A percentile compares a stretch with the other conserved stretches of the same genome.
Evolutionary conservation across 805 yeast genomes (phyloP).

Genomic region (Candida khao-thaluensis): DNA sequence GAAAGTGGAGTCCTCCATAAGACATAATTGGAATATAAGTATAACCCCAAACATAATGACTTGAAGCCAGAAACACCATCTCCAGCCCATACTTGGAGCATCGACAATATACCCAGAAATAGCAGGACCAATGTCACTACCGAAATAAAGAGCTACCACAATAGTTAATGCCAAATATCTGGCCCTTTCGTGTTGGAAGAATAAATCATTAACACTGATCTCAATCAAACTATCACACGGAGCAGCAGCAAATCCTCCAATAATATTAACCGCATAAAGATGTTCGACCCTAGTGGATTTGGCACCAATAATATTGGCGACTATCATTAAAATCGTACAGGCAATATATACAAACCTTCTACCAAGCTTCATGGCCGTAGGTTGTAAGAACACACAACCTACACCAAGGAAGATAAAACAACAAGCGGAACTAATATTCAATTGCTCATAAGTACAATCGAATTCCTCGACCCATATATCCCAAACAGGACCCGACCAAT

Average conservation of each 20-base stretch:
- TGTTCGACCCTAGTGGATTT: slow-evolving; percentile 21
- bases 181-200: slow-evolving; percentile 44
- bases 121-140: slow-evolving; percentile 44
- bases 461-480: slow-evolving; percentile 25
- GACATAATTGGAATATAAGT: slow-evolving; percentile 30
- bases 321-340: slow-evolving; percentile 25
- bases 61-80: slow-evolving; percentile 35
- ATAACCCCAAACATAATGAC: slow-evolving; percentile 34
- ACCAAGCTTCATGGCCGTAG: slow-evolving; percentile 32
- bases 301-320: slow-evolving; percentile 26
- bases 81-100: slow-evolving; percentile 33
- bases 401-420: slow-evolving; percentile 31
- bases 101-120: slow-evolving; percentile 43
- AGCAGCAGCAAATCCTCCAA: slow-evolving; percentile 36
- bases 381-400: slow-evolving; percentile 35
- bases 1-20: slow-evolving; percentile 46
- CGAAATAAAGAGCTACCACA: slow-evolving; percentile 44
- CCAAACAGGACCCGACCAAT: slow-evolving; percentile 30
- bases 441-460: slow-evolving; percentile 21
- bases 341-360: slow-evolving; percentile 27
- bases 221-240: slow-evolving; percentile 49
- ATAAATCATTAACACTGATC: slow-evolving; percentile 43
- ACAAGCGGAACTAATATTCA: slow-evolving; percentile 27
- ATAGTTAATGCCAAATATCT: slow-evolving; percentile 31
- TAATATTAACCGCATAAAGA: slow-evolving; percentile 22